Percentiles rank a stretch among this genome's conserved stretches.
Conservation (phyloP, 2,329 filamentous ascomycete genomes). For the Laburnicola sp. region DNA sequence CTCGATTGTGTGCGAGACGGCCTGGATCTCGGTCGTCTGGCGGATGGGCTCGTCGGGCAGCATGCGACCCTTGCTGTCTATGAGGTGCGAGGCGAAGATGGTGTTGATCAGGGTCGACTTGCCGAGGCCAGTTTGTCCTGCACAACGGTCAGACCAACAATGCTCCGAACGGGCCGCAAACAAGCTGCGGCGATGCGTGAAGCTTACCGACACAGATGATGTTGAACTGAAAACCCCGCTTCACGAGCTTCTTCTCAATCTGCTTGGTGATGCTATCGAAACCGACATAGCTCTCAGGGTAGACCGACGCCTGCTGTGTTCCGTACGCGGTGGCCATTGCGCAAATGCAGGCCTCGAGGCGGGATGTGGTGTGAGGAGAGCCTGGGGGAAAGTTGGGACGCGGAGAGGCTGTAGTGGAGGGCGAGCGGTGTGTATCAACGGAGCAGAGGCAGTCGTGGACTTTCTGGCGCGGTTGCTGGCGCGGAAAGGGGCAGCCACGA, state of each 20-base stretch:
- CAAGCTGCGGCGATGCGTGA: constrained; percentile 1
- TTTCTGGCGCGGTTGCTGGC: constrained; percentile 43
- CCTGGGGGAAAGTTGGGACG: constrained; percentile 9
- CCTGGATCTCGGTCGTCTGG: constrained; percentile 96
- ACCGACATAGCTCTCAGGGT: constrained; percentile 97
- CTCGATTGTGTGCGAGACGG: constrained; percentile 97
- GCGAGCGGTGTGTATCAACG: constrained; percentile 32
- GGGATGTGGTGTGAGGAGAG: constrained; percentile 17
- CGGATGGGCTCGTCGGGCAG: constrained; percentile 90
- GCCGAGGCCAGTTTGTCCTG: constrained; percentile 96
- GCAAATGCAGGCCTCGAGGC: constrained; percentile 32
- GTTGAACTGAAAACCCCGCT: constrained; percentile 99
- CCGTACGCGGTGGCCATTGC: constrained; percentile 69
- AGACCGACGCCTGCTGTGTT: constrained; percentile 59
- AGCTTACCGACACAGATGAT: constrained; percentile 96
- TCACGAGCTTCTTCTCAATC: constrained; percentile 99
- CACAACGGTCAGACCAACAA: constrained; percentile 8
- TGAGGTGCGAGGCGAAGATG: constrained; percentile 98
- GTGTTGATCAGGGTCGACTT: constrained; percentile 99
- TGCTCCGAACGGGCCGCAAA: not conserved
- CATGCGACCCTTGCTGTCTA: constrained; percentile 97
- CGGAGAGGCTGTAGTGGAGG: constrained; percentile 20
- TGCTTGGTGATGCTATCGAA: constrained; percentile 99
- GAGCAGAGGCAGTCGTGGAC: constrained; percentile 41
- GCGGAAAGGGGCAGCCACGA: constrained; percentile 48